Conservation (phyloP, 2,329 filamentous ascomycete genomes). For the Chrysoporthe austroafricana region DNA sequence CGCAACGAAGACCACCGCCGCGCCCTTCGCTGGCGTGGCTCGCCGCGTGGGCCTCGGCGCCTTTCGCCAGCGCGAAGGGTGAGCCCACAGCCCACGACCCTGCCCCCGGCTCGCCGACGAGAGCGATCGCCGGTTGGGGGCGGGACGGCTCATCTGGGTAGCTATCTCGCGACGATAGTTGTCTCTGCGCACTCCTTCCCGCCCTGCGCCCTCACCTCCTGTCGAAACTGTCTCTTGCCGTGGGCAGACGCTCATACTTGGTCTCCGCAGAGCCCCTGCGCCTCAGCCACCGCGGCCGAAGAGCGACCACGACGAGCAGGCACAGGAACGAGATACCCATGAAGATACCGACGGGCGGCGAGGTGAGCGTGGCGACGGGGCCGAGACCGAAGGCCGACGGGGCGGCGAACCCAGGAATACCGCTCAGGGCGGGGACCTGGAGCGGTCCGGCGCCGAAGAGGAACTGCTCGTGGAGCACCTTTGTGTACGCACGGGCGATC, state of each 20-base stretch:
- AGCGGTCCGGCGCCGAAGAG: slow-evolving; percentile 33
- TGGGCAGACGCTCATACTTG: slow-evolving; percentile 4
- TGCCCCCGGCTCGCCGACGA: too few species aligned
- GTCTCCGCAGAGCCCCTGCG: slow-evolving; percentile 3
- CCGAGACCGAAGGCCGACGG: not conserved
- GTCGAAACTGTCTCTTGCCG: not conserved
- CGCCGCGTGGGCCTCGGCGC: too few species aligned
- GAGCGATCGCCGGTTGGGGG: too few species aligned
- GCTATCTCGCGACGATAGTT: too few species aligned
- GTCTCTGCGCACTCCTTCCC: too few species aligned
- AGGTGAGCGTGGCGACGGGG: not conserved
- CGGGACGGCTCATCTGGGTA: too few species aligned
- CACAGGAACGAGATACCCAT: slow-evolving; percentile 8
- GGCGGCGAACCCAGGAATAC: slow-evolving; percentile 2
- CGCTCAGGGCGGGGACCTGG: slow-evolving; percentile 29
- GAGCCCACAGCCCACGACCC: too few species aligned
- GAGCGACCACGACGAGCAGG: slow-evolving; percentile 2
- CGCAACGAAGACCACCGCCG: too few species aligned
- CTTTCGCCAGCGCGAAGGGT: too few species aligned
- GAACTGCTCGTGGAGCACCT: slow-evolving; percentile 35
- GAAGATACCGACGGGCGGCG: slow-evolving; percentile 8
- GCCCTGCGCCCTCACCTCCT: not conserved
- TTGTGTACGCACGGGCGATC: slow-evolving; percentile 45
- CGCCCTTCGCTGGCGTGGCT: too few species aligned
- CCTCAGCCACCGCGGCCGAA: slow-evolving; percentile 21